Base-by-base conservation (phyloP, 2,329 filamentous ascomycete species). In the Botrytis porri region DNA sequence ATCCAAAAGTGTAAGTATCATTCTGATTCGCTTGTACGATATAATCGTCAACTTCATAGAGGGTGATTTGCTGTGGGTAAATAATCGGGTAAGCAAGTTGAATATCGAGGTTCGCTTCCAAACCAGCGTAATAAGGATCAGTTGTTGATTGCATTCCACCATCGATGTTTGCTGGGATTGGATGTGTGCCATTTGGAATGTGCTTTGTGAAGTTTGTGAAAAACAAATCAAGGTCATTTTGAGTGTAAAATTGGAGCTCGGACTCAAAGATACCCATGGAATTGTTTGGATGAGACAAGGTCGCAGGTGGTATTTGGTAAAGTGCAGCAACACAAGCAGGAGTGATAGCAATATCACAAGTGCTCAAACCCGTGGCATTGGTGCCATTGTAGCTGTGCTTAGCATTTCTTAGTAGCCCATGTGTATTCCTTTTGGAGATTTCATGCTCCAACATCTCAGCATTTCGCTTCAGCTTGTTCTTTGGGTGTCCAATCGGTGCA, bases 361-460 rank as follows among this genome's bases (percentile, higher is more conserved):
- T 76, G 43, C 72, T 76, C 75, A 85, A 83, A 41, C 81, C 80
- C 74, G 86, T 84, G 77, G 88, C 89, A 71, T 82, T 63, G 20
- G 72, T n/a, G 43, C 48, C n/a, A 25, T 37, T 69, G 12, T 59
- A 48, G 51, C 6, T 61, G 22, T 51, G n/a, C 39, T 60, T 64
- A n/a, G 39, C 20, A 18, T 48, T 59, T n/a, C 48, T 43, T 32
- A 73, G 29, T 4, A 74, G 29, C 16, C 45, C 61, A 29, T 73
- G 73, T 18, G 43, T 69, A 18, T 35, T 75, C 54, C 76, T 69
- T 35, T 45, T 51, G 0, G 20, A 54, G 14, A 73, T 57, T 39
- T 70, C 51, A n/a, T 35, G 45, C 59, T 71, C 60, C 35, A 45
- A 20, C 35, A 64, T 32, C 43, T 69, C 66, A 29, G 39, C 69